Conservation (phyloP, 441 rosid genomes). For the Gossypium trilobum region DNA sequence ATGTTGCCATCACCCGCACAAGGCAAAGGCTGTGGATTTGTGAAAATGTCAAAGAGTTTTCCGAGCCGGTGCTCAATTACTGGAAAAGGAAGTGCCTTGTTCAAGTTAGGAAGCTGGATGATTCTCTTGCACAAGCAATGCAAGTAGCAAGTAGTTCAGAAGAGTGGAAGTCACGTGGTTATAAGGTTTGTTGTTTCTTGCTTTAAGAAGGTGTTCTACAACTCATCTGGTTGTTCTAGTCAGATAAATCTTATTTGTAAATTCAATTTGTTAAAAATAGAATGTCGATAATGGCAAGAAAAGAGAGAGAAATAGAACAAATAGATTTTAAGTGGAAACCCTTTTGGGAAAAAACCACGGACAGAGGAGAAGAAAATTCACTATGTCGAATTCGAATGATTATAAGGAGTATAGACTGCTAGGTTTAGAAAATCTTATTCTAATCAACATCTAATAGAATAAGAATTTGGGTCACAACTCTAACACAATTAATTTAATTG, state of each 20-base stretch:
- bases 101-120: conserved; percentile 32
- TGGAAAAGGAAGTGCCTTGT: conserved; percentile 39
- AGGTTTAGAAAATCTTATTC: too few species aligned
- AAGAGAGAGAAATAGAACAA: too few species aligned
- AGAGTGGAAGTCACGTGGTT: conserved; percentile 44
- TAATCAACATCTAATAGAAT: too few species aligned
- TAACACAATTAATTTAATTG: not conserved
- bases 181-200: conserved; percentile 30
- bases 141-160: conserved; percentile 41
- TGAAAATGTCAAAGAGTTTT: conserved; percentile 30
- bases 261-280: not conserved
- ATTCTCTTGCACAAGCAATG: conserved; percentile 34
- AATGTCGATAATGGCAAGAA: too few species aligned
- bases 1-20: conserved; percentile 52
- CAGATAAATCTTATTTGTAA: not conserved
- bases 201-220: not conserved
- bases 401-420: too few species aligned
- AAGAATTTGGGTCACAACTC: too few species aligned
- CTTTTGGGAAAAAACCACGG: too few species aligned
- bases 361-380: too few species aligned
- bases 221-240: not conserved
- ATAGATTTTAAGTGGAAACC: too few species aligned
- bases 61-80: conserved; percentile 35
- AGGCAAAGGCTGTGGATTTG: conserved; percentile 46
- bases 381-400: too few species aligned